These are phyloP conservation scores for Sideroxylon spinosum DNA, from an alignment of 179 eudicot species.

Conservation along the genomic window DNA sequence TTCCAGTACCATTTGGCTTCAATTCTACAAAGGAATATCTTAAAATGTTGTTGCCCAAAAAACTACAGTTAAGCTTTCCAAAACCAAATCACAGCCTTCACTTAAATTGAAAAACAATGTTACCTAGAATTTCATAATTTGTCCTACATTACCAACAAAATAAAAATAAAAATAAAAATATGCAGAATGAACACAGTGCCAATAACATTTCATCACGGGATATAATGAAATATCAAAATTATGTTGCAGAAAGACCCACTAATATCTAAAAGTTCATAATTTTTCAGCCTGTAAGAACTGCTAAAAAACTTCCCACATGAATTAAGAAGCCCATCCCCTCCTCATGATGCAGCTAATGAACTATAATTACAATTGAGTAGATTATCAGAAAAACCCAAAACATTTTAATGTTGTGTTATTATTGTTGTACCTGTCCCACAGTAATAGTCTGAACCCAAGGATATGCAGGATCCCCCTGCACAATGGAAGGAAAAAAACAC, in stretches of 20 bases:
- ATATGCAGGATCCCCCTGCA: slow-evolving; percentile 26
- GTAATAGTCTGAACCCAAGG: slow-evolving; percentile 32
- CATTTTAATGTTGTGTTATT: background rate
- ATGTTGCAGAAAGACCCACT: background rate
- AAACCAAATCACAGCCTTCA: background rate
- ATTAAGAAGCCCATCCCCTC: background rate
- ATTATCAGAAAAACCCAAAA: background rate
- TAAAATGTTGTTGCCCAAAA: no score
- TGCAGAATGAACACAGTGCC: background rate
- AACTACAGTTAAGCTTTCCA: background rate
- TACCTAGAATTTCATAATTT: no score
- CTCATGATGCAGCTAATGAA: background rate
- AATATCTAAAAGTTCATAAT: background rate
- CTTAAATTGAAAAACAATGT: background rate
- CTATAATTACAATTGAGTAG: background rate
- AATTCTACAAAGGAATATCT: no score
- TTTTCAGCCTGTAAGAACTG: background rate
- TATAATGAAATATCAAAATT: background rate
- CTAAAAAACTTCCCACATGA: background rate
- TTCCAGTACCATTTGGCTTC: no score
- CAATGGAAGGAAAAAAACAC: slow-evolving; percentile 11
- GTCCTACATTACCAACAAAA: no score
- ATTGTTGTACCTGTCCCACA: slow-evolving; percentile 29
- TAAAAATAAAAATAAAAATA: no score
- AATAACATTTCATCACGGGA: background rate